phyloP scores from a whole-genome alignment of 108 stramenopile species.

The Bacterosira constricta region DNA sequence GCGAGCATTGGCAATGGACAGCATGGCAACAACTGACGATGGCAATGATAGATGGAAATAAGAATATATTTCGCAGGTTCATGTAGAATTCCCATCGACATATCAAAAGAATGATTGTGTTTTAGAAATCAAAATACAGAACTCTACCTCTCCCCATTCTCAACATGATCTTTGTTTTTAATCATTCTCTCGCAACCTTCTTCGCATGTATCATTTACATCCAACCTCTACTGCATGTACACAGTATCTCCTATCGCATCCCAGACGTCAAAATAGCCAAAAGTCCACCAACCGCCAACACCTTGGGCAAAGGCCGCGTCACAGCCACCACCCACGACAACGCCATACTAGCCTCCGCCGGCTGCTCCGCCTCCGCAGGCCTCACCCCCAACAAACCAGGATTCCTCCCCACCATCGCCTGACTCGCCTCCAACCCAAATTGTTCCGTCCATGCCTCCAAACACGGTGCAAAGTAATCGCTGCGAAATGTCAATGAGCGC shows the following conservation, averaged over 20 bases:
- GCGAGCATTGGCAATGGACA: no score
- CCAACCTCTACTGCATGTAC: no score
- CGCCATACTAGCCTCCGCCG: conserved; percentile 1
- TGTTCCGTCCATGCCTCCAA: conserved; percentile 14
- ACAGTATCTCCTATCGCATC: background rate
- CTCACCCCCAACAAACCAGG: conserved; percentile 24
- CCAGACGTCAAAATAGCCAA: background rate
- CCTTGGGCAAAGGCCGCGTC: conserved; percentile 3
- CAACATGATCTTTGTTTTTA: no score
- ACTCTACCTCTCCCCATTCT: no score
- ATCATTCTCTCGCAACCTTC: no score
- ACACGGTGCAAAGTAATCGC: conserved; percentile 10
- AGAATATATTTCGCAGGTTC: no score
- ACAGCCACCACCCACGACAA: conserved; percentile 17
- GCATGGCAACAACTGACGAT: no score
- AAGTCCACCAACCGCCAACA: background rate
- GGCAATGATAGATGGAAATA: no score
- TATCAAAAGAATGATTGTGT: no score
- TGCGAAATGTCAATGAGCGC: background rate
- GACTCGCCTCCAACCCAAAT: conserved; percentile 18
- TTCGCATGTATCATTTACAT: no score
- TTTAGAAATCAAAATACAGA: no score
- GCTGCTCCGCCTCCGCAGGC: background rate
- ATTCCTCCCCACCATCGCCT: conserved; percentile 18
- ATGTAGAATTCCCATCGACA: no score